Base-by-base conservation (phyloP, 1,139 yeast species). In the Pichia sp. region DNA sequence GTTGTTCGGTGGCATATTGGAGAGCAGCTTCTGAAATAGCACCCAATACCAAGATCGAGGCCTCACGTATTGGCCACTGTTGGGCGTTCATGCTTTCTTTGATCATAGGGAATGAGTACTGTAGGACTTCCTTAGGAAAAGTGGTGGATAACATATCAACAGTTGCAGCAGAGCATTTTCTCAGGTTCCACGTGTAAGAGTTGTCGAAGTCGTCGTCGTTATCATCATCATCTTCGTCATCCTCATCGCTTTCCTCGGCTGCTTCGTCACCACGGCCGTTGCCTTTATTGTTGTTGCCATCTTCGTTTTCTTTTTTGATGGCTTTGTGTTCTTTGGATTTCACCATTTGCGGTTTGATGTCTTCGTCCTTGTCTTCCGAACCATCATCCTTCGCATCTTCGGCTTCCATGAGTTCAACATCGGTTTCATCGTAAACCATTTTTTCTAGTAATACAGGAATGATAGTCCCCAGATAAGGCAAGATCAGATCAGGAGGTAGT, bases 81-180 rank as follows among this genome's bases (percentile, higher is more conserved):
- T 75, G 72, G 1, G 90, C 80, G 6, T 80, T 79, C 54, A 93
- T 82, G 55, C 84, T 81, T 52, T 81, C 83, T 67, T 88, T 88
- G 54, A 93, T 75, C 24, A 85, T 74, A 2, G 99, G 98, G 60
- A 92, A 76, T 1, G 90, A 78, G 14, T 81, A 75, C 41, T 78
- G 75, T 50, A 92, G 74, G 3, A 90, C 93, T 56, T 81, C 83
- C 8, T 76, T 78, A 0, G 97, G 93, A 57, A 80, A 77, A 52
- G 78, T 76, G 31, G 84, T 76, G 0, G 97, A 87, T 58, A 93
- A 75, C 2, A 85, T 80, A 69, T 93, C 99, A 49, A 93, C 76
- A 0, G 97, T 86, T 2, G 97, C 95, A 6, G 98, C 98, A 4
- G 96, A 79, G 69, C 98, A 92, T 70, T 92, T 93, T 67, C 99